Conservation (phyloP, 2,329 filamentous ascomycete genomes). For the Phaeosphaeria sp. region DNA sequence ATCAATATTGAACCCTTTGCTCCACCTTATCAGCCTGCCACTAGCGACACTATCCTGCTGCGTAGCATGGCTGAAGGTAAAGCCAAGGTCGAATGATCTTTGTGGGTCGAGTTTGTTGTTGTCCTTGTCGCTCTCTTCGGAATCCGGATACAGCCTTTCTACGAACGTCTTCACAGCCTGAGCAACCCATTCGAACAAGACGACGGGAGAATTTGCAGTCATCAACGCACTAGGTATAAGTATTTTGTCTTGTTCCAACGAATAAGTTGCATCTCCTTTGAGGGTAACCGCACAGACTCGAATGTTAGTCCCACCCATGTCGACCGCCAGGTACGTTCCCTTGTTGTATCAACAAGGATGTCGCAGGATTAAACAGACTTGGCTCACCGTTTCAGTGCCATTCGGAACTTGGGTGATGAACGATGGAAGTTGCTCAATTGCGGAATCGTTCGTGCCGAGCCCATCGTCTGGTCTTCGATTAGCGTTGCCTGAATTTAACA, state of each 20-base stretch:
- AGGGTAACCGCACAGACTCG: slow-evolving; percentile 89
- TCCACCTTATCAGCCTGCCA: slow-evolving; percentile 89
- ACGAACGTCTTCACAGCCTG: slow-evolving; percentile 88
- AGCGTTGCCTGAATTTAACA: too few relatives aligned
- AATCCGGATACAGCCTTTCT: too few relatives aligned
- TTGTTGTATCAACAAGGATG: too few relatives aligned
- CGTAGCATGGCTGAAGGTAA: slow-evolving; percentile 94
- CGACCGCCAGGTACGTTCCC: slow-evolving; percentile 93
- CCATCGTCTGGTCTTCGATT: too few relatives aligned
- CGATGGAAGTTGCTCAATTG: too few relatives aligned
- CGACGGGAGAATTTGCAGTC: too few relatives aligned
- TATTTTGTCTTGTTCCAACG: slow-evolving; percentile 85
- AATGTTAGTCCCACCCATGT: slow-evolving; percentile 93
- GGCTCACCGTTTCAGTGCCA: slow-evolving; percentile 67
- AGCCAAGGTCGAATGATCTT: slow-evolving; percentile 88
- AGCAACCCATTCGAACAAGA: too few relatives aligned
- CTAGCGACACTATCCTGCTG: slow-evolving; percentile 90
- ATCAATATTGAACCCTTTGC: slow-evolving; percentile 91
- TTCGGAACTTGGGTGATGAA: too few relatives aligned
- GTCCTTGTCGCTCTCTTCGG: too few relatives aligned
- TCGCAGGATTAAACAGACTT: too few relatives aligned
- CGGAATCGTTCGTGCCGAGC: too few relatives aligned
- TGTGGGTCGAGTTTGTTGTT: slow-evolving; percentile 78
- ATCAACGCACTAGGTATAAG: slow-evolving; percentile 86
- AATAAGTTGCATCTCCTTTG: slow-evolving; percentile 89